Percentiles rank a stretch among this genome's conserved stretches.
Conservation (phyloP, 345 rosid genomes). For the Erucastrum elatum region DNA sequence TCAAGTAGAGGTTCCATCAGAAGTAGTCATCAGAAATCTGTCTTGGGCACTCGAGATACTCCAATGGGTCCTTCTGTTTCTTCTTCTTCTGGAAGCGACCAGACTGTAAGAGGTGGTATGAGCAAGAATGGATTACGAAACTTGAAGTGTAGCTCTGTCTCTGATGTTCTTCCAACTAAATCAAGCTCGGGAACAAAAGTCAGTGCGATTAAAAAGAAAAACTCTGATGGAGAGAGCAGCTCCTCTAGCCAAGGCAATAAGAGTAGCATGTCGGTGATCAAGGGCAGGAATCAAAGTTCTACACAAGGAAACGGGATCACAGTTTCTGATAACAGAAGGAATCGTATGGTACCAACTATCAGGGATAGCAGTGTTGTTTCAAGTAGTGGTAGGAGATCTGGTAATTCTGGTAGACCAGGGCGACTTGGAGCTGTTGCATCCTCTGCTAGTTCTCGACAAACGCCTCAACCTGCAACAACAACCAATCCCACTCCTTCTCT, state of each 20-base stretch:
- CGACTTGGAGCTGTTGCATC: slow-evolving; percentile 31
- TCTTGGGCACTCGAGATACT: slow-evolving; percentile 34
- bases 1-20: slow-evolving; percentile 48
- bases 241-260: slow-evolving; percentile 60
- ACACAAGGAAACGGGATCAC: slow-evolving; percentile 49
- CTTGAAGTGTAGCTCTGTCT: slow-evolving; percentile 55
- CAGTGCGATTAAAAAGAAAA: slow-evolving; percentile 49
- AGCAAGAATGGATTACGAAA: slow-evolving; percentile 55
- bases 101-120: slow-evolving; percentile 39
- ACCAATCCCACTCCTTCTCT: slow-evolving; percentile 45
- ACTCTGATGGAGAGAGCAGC: slow-evolving; percentile 62
- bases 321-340: slow-evolving; percentile 62
- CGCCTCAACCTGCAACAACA: slow-evolving; percentile 47
- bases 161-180: slow-evolving; percentile 49
- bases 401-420: slow-evolving; percentile 37
- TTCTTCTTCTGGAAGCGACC: slow-evolving; percentile 48
- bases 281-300: slow-evolving; percentile 45
- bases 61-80: slow-evolving; percentile 29
- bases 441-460: slow-evolving; percentile 41
- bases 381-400: slow-evolving; percentile 54
- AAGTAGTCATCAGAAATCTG: slow-evolving; percentile 47
- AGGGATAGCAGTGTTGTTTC: slow-evolving; percentile 52
- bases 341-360: slow-evolving; percentile 47
- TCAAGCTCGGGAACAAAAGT: slow-evolving; percentile 48
- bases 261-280: slow-evolving; percentile 42